phyloP scores from a whole-genome alignment of 2,329 filamentous ascomycete genomes.

The Raffaelea albimanens region DNA sequence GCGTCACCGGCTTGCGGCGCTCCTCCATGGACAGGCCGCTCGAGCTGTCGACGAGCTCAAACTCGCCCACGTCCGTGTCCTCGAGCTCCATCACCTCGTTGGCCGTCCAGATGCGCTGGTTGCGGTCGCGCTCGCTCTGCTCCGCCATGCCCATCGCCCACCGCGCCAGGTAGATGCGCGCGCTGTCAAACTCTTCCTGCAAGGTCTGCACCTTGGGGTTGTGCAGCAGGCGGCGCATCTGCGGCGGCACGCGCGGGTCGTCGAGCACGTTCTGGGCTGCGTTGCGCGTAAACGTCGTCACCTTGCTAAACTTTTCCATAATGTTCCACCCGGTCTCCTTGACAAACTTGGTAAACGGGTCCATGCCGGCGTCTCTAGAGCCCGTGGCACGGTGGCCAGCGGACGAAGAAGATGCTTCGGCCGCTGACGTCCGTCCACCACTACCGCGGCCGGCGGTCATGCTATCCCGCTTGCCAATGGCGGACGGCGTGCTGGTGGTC shows the following conservation, averaged over 20 bases:
- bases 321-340: slow-evolving; percentile 96
- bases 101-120: slow-evolving; percentile 84
- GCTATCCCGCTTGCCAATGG: slow-evolving; percentile 30
- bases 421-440: slow-evolving; percentile 20
- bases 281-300: slow-evolving; percentile 87
- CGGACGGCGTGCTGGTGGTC: slow-evolving; percentile 34
- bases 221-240: slow-evolving; percentile 72
- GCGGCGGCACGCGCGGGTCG: slow-evolving; percentile 82
- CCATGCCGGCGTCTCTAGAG: slow-evolving; percentile 64
- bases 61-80: slow-evolving; percentile 89
- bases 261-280: slow-evolving; percentile 89
- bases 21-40: slow-evolving; percentile 67
- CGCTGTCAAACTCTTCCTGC: slow-evolving; percentile 95
- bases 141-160: slow-evolving; percentile 99
- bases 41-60: slow-evolving; percentile 76
- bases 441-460: slow-evolving; percentile 25
- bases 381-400: neutral
- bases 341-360: slow-evolving; percentile 84
- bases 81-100: slow-evolving; percentile 89
- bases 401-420: slow-evolving; percentile 23
- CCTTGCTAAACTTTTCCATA: slow-evolving; percentile 92
- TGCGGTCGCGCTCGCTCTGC: slow-evolving; percentile 82
- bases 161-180: slow-evolving; percentile 82
- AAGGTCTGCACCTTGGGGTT: slow-evolving; percentile 93
- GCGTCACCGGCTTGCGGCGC: slow-evolving; percentile 63